Evolutionary conservation across 2,329 filamentous ascomycete genomes (phyloP), one percentile per base, ranked within the genome.

Genomic region (Fusarium chuoi): DNA sequence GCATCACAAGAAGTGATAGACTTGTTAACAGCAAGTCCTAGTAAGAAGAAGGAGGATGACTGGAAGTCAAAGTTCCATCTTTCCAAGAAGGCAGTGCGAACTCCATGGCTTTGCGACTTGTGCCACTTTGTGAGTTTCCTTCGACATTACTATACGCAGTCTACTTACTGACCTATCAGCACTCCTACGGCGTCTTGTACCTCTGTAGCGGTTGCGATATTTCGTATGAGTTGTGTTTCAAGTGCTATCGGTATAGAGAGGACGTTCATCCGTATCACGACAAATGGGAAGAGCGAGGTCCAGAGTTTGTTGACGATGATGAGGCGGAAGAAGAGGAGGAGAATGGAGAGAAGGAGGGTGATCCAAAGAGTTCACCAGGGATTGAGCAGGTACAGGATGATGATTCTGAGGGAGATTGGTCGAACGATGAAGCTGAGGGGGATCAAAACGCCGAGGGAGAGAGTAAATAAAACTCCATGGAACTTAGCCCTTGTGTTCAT

Each of bases 131-230:
- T 54, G 7, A 54, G 51, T 39, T 3, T 22, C 7, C 7, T 10
- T 22, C 3, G 4, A 7, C 7, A 7, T 7, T 1, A 13, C 3
- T 54, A 6, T 8, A 28, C 7, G 5, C 18, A 17, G 2, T 38
- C 28, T 30, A 30, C 28, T 38, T 13, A 17, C 18, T 54, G n/a
- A 54, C 51, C 5, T 17, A 10, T 20, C 3, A 56, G 52, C 15
- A 30, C 15, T 6, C 33, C 5, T 42, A 42, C 10, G 52, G 52
- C 12, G 24, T 0, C 12, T 1, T 42, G 7, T 30, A 56, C 26
- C 4, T 12, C 20, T 56, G 52, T 2, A 17, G 11, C 1, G 52
- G 12, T 20, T 56, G 52, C 15, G 38, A 14, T 5, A 14, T 30
- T 6, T 15, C 10, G 15, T 30, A 30, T 20, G 38, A 8, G 4